Base-by-base conservation (phyloP, 2,329 filamentous ascomycete species). In the Aspergillus neoniger region DNA sequence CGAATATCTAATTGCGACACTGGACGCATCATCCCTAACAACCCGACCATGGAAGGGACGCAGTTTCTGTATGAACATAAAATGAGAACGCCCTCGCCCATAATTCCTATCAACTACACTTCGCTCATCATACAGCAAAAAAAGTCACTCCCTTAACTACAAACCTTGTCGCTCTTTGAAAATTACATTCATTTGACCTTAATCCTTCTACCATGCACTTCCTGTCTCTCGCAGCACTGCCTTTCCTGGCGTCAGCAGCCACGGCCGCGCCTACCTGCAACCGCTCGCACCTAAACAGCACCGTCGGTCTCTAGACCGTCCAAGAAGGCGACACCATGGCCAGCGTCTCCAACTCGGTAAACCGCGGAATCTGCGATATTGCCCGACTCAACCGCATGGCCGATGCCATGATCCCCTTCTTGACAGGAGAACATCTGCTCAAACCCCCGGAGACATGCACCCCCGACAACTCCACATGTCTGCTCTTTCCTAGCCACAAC, bases 291-390 rank as follows among this genome's bases (percentile, higher is more conserved):
- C 32, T 52, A 10, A 38, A 52, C 49, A 39, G n/a, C 9, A 52
- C 49, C 9, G 14, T 52, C 8, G 49, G 32, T 25, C 38, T 43
- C 23, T 44, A 54, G 5, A 38, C 38, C 4, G 38, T 54, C 14
- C 12, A 14, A 14, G 12, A 12, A 7, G 14, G 19, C 12, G 32
- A 25, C 36, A 54, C 52, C n/a, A 54, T 54, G 5, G 17, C 36
- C 15, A 21, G 21, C 5, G 19, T 54, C 38, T 41, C 52, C 38
- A 17, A 43, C 12, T 3, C 15, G 9, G 12, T 28, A 15, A 28
- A 41, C 38, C 52, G 52, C 15, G 32, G 52, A 15, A 43, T 54
- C 52, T 54, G 52, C 38, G 52, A 53, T 15, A 53, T 53, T 3
- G 51, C 51, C 0, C 51, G 51, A 15, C 51, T 39, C 17, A 53